Conservation (phyloP, 208 protist genomes). For the Wallacemonas sp. region DNA sequence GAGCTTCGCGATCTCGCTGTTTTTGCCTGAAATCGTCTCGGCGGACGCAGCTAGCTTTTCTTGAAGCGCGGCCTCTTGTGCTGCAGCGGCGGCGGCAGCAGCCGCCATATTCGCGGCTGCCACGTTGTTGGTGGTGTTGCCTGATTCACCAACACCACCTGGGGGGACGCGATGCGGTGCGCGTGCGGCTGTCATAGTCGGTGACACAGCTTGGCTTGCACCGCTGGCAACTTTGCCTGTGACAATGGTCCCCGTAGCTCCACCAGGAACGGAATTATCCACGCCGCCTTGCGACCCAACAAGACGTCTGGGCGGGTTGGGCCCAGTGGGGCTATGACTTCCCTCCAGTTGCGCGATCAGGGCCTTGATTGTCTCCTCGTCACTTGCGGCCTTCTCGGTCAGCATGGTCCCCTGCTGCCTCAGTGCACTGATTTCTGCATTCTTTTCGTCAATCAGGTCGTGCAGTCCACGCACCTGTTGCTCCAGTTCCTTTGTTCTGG, state of each 20-base stretch:
- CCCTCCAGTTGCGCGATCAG: constrained; percentile 72
- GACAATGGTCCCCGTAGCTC: constrained; percentile 11
- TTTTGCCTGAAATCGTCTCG: constrained; percentile 36
- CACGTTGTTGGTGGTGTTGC: background rate
- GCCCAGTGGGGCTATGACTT: constrained; percentile 17
- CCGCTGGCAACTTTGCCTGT: constrained; percentile 18
- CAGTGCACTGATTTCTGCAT: constrained; percentile 53
- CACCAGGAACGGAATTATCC: background rate
- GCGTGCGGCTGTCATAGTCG: constrained; percentile 10
- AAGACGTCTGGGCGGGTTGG: background rate
- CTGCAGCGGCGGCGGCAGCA: background rate
- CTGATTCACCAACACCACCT: background rate
- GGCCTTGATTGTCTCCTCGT: constrained; percentile 77
- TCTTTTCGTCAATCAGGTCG: constrained; percentile 50
- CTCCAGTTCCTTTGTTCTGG: constrained; percentile 37
- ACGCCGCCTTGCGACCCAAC: background rate
- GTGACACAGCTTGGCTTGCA: constrained; percentile 5
- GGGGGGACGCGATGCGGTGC: background rate
- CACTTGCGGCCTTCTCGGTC: constrained; percentile 61
- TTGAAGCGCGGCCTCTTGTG: constrained; percentile 9
- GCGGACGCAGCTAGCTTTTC: constrained; percentile 21
- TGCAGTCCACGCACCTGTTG: constrained; percentile 46
- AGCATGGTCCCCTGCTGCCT: constrained; percentile 51
- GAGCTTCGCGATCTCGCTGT: constrained; percentile 57
- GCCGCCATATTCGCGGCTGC: constrained; percentile 7